Conservation (phyloP, 768 basidiomycete genomes). For the Pulveroboletus ravenelii region DNA sequence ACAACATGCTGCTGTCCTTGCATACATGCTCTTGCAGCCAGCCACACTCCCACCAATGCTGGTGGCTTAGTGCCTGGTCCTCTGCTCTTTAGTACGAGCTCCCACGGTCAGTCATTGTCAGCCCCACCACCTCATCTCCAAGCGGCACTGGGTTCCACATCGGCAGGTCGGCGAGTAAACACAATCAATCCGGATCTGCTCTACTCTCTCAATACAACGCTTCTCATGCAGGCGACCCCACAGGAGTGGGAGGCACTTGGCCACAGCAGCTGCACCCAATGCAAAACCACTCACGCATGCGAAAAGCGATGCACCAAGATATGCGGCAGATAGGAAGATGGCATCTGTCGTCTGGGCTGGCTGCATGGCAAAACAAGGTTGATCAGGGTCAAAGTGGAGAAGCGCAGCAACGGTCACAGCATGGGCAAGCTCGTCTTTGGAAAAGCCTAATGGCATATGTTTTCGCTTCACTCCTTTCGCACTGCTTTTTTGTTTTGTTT, state of each 20-base stretch:
- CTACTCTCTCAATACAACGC: constrained; percentile 52
- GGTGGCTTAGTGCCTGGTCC: constrained; percentile 42
- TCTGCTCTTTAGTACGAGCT: constrained; percentile 55
- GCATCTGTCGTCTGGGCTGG: constrained; percentile 66
- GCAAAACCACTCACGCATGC: constrained; percentile 56
- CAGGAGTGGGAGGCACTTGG: constrained; percentile 64
- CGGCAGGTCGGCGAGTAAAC: constrained; percentile 18
- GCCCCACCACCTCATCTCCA: constrained; percentile 29
- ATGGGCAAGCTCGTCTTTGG: no score
- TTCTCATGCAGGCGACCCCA: constrained; percentile 52
- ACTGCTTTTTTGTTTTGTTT: no score
- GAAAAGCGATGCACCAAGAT: constrained; percentile 55
- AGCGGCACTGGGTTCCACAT: constrained; percentile 27
- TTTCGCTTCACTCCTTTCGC: no score
- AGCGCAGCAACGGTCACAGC: constrained; percentile 35
- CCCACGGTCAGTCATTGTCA: constrained; percentile 57
- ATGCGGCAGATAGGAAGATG: constrained; percentile 67
- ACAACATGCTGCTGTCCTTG: constrained; percentile 50
- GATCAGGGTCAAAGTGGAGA: constrained; percentile 58
- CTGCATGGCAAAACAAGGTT: constrained; percentile 56
- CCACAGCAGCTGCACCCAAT: constrained; percentile 50
- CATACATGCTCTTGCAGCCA: constrained; percentile 54
- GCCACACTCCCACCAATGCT: constrained; percentile 58
- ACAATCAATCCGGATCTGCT: constrained; percentile 66
- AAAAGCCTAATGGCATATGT: no score